Conservation (phyloP, 1,284 basidiomycete species). For the Vanrija humicola region DNA sequence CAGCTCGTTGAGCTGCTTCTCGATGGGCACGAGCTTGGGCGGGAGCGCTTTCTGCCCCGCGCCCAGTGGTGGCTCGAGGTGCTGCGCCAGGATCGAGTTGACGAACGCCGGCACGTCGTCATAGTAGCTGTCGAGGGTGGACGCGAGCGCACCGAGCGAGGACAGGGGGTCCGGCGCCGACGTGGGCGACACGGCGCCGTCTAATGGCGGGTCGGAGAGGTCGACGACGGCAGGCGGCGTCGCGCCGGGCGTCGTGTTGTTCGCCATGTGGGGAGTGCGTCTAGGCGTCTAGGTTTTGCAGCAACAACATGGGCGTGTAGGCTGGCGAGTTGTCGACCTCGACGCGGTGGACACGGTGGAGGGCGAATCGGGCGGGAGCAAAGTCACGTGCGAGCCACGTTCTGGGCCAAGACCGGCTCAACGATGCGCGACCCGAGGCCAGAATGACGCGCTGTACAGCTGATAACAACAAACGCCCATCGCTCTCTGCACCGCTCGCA, state of each 20-base stretch:
- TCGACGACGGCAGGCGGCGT: slow-evolving; percentile 4
- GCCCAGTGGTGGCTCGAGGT: slow-evolving; percentile 20
- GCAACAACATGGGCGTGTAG: too few relatives aligned
- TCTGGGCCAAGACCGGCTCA: neutral
- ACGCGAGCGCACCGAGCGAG: slow-evolving; percentile 34
- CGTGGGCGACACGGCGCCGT: neutral
- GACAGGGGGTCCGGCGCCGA: slow-evolving; percentile 14
- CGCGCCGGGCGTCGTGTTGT: slow-evolving; percentile 1
- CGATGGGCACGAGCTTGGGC: slow-evolving; percentile 62
- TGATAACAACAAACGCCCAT: slow-evolving; percentile 5
- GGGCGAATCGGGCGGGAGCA: neutral
- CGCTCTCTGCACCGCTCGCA: neutral
- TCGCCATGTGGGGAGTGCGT: slow-evolving; percentile 8
- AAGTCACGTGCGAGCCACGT: neutral
- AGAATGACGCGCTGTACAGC: neutral
- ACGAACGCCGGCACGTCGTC: slow-evolving; percentile 44
- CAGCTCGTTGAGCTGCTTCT: slow-evolving; percentile 68
- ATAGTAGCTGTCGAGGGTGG: slow-evolving; percentile 35
- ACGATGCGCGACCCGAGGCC: neutral
- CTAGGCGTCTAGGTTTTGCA: neutral
- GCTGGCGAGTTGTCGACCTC: too few relatives aligned
- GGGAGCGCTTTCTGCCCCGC: slow-evolving; percentile 13
- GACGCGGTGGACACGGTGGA: neutral
- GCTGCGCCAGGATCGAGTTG: slow-evolving; percentile 38
- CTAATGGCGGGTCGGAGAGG: slow-evolving; percentile 4